Percentiles rank a stretch among this genome's conserved stretches.
phyloP scores from a whole-genome alignment of 257 asterid species.

The Ophiorrhiza pumila region DNA sequence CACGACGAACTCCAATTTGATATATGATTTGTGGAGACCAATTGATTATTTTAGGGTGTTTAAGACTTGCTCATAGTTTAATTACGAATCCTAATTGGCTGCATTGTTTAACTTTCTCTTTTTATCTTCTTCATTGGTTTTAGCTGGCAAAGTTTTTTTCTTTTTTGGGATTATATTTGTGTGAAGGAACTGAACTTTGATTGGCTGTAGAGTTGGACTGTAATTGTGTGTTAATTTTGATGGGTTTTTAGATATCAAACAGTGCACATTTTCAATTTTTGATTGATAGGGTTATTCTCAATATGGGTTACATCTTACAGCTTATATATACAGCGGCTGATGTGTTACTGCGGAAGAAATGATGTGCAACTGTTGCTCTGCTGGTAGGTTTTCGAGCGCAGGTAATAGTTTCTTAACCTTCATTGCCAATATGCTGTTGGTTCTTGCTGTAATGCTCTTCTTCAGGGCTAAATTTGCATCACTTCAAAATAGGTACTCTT shows the following conservation, averaged over 20 bases:
- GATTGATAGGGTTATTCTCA: slow-evolving; percentile 1
- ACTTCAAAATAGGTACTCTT: slow-evolving; percentile 76
- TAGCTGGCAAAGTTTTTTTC: too few species aligned
- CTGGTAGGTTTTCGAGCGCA: slow-evolving; percentile 69
- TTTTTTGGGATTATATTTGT: neutral
- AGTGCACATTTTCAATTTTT: neutral
- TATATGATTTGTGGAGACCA: too few species aligned
- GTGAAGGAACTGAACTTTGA: neutral
- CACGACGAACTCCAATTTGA: too few species aligned
- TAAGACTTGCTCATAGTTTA: too few species aligned
- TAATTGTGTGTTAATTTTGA: neutral
- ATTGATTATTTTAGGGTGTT: too few species aligned
- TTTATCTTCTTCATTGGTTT: too few species aligned
- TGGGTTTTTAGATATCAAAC: neutral
- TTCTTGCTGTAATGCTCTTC: slow-evolving; percentile 75
- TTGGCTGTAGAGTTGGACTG: neutral
- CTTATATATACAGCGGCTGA: slow-evolving; percentile 85
- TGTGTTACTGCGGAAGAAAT: slow-evolving; percentile 70
- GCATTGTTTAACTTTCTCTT: too few species aligned
- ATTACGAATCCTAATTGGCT: too few species aligned
- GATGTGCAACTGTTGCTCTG: slow-evolving; percentile 44
- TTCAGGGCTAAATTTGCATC: slow-evolving; percentile 94
- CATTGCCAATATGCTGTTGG: slow-evolving; percentile 64
- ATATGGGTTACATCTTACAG: neutral
- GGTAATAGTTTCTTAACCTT: slow-evolving; percentile 79